phyloP scores from a whole-genome alignment of 345 rosid genomes.

The Erodium maritimum region DNA sequence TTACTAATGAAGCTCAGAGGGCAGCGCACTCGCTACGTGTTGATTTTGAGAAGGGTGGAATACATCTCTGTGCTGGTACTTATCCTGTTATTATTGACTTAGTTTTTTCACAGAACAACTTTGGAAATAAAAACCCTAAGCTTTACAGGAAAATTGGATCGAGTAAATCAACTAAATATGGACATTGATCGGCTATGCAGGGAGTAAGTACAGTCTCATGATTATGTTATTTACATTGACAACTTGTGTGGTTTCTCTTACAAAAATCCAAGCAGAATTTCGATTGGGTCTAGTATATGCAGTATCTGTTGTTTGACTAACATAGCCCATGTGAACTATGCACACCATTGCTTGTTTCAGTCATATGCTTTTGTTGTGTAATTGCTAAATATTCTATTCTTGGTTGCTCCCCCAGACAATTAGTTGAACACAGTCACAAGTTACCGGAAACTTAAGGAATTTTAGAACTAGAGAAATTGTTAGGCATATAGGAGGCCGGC shows the following conservation, averaged over 20 bases:
- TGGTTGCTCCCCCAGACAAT: not conserved
- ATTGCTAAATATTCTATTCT: not conserved
- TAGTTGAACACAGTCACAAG: not conserved
- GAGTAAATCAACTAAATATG: conserved; percentile 60
- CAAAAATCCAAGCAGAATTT: not conserved
- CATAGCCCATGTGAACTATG: not conserved
- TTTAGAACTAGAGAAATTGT: not conserved
- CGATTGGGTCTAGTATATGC: not conserved
- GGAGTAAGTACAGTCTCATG: conserved; percentile 41
- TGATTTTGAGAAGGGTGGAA: conserved; percentile 95
- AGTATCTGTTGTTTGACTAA: not conserved
- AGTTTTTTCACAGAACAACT: conserved; percentile 7
- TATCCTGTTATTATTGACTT: conserved; percentile 7
- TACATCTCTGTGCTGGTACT: conserved; percentile 66
- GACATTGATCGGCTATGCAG: conserved; percentile 50
- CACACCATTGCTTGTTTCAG: not conserved
- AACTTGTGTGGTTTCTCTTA: not conserved
- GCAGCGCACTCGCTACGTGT: conserved; percentile 58
- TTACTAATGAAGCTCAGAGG: conserved; percentile 68
- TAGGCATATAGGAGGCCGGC: not conserved
- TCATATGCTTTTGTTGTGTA: not conserved
- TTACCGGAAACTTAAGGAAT: not conserved
- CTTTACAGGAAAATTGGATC: conserved; percentile 62
- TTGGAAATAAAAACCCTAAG: conserved; percentile 9
- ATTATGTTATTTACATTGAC: not conserved